Evolutionary conservation across 345 rosid species (phyloP).

Genomic region (Eucalyptus pumila): DNA sequence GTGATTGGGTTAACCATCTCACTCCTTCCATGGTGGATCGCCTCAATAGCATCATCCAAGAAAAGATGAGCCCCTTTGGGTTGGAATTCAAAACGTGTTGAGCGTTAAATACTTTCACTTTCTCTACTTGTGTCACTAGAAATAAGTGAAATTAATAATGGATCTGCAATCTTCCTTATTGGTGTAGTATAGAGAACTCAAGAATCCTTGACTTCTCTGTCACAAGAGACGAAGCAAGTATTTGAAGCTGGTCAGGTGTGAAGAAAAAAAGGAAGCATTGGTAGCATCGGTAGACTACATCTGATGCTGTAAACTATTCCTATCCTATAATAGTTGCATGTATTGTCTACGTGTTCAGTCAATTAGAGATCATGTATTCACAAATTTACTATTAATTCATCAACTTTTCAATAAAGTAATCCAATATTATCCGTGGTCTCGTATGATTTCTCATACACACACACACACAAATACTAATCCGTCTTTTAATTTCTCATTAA

Average conservation of each 20-base stretch:
- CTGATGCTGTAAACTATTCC: background rate
- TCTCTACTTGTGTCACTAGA: background rate
- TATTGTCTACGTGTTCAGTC: background rate
- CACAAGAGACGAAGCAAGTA: background rate
- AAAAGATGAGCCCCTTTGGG: background rate
- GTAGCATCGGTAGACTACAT: background rate
- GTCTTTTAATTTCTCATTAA: background rate
- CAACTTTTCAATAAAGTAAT: background rate
- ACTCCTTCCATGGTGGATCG: background rate
- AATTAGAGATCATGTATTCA: background rate
- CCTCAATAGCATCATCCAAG: background rate
- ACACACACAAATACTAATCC: too few relatives aligned
- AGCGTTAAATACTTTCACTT: background rate
- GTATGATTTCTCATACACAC: background rate
- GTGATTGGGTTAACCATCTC: background rate
- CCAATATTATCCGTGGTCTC: background rate
- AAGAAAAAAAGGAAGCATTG: background rate
- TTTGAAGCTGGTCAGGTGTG: background rate
- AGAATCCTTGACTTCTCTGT: background rate
- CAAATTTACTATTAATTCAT: background rate
- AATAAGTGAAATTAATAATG: background rate
- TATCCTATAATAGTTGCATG: too few relatives aligned
- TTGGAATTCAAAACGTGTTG: background rate
- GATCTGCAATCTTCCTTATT: background rate
- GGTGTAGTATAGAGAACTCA: background rate